Base-by-base conservation (phyloP, 352 stramenopile species). In the Pythium plurisporium region DNA sequence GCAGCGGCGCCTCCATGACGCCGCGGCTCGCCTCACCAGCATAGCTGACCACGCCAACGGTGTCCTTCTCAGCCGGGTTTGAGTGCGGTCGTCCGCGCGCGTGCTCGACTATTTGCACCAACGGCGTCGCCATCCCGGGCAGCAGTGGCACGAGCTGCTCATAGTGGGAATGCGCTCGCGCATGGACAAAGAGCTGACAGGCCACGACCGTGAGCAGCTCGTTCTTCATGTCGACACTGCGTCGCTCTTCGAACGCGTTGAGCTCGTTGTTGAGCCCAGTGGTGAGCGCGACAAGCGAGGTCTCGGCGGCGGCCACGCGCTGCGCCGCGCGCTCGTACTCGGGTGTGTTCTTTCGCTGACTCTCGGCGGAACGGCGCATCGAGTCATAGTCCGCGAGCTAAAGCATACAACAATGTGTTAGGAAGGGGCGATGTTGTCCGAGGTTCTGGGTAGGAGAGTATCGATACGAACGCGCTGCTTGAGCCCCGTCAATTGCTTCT, bases 381-480 rank as follows among this genome's bases (percentile, higher is more conserved):
- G 76, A 84, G 47, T 91, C 78, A 45, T 88, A 85, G 40, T 91
- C 79, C n/a, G 74, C 72, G 30, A 89, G 63, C 77, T 91, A 22
- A n/a, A n/a, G n/a, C n/a, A n/a, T n/a, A n/a, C n/a, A n/a, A n/a
- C n/a, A n/a, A n/a, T n/a, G n/a, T n/a, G n/a, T n/a, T n/a, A n/a
- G n/a, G n/a, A n/a, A n/a, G n/a, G n/a, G n/a, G n/a, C n/a, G n/a
- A n/a, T n/a, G n/a, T n/a, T n/a, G n/a, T n/a, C n/a, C n/a, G n/a
- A n/a, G n/a, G n/a, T n/a, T n/a, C n/a, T n/a, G n/a, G n/a, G 7
- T 12, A 22, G 10, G 38, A 45, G 38, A 23, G 19, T 12, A 45
- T 20, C 6, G 14, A 17, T 19, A 55, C 63, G 30, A 43, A 71
- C 64, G 22, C 64, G 64, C 50, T 74, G 66, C 49, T 68, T 70